Evolutionary conservation across 768 basidiomycete genomes (phyloP), one percentile per base, ranked within the genome.

Genomic region (Boletus rufocinnamomeus): DNA sequence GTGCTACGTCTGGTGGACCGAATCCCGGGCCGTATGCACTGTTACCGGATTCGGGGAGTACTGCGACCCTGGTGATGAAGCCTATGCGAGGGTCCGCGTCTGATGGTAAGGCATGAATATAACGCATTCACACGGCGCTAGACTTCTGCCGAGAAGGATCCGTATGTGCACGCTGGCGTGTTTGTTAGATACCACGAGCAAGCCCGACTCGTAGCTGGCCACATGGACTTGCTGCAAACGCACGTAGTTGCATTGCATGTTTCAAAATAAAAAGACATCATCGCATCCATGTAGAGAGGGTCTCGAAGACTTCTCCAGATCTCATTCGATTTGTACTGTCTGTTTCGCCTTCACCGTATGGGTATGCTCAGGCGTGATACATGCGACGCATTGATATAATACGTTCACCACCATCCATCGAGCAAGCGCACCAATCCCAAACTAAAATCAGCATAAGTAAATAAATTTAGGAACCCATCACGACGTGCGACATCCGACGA

Each of bases 151-250:
- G 14, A 32, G 41, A 37, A 32, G 21, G 34, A 48, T 34, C 25
- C 25, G 32, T 37, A 35, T 25, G n/a, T 35, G 14, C 21, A 27
- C 28, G 35, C 17, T 21, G 41, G 51, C 35, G 46, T 32, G 38
- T 35, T 54, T 63, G 55, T 65, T 58, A 23, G 28, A 59, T 56
- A 58, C 49, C 54, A 54, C 54, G 34, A 44, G 59, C 69, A 69
- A 64, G 60, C 49, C 62, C 27, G 55, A 54, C 34, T 17, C 25
- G 72, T 73, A 73, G 72, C 72, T 57, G 73, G 72, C 72, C 74
- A 74, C 73, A 56, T 46, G 61, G 58, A 60, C 63, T 64, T 64
- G 63, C 50, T 57, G 45, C 43, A 48, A 40, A 51, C 21, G 53
- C 57, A 54, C 57, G 43, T 52, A 55, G 37, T 55, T 57, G 66